phyloP scores from a whole-genome alignment of 2,329 filamentous ascomycete genomes.

The Pseudopyrenochaeta lycopersici region DNA sequence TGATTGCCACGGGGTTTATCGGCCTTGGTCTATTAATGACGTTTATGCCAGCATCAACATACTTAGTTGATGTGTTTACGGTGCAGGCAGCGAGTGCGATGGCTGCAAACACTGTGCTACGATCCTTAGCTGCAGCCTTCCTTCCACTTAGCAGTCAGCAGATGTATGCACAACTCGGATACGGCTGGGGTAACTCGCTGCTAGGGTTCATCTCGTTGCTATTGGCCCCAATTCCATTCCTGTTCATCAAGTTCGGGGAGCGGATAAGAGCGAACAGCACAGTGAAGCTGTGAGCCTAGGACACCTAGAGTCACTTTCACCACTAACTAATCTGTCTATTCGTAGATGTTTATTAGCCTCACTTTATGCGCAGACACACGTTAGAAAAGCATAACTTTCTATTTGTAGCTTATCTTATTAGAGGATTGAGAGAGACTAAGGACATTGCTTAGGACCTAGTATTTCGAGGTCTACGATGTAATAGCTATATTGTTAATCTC shows the following conservation, averaged over 20 bases:
- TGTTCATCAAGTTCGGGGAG: slow-evolving; percentile 49
- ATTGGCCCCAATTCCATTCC: slow-evolving; percentile 45
- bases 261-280: slow-evolving; percentile 36
- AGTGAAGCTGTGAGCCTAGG: slow-evolving; percentile 41
- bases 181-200: slow-evolving; percentile 52
- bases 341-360: too few species aligned
- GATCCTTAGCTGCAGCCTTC: slow-evolving; percentile 49
- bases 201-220: slow-evolving; percentile 45
- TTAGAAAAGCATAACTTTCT: too few species aligned
- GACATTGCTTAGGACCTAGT: too few species aligned
- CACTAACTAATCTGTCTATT: too few species aligned
- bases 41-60: slow-evolving; percentile 51
- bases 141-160: slow-evolving; percentile 50
- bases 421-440: too few species aligned
- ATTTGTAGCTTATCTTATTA: too few species aligned
- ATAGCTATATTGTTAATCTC: too few species aligned
- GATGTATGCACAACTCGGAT: slow-evolving; percentile 52
- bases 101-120: slow-evolving; percentile 52
- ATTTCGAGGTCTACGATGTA: too few species aligned
- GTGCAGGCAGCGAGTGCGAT: slow-evolving; percentile 53
- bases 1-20: slow-evolving; percentile 43
- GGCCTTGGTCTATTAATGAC: slow-evolving; percentile 48
- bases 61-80: slow-evolving; percentile 54
- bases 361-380: too few species aligned
- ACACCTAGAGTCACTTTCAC: too few species aligned